Conservation (phyloP, 2,329 filamentous ascomycete genomes). For the Beauveria asiatica region DNA sequence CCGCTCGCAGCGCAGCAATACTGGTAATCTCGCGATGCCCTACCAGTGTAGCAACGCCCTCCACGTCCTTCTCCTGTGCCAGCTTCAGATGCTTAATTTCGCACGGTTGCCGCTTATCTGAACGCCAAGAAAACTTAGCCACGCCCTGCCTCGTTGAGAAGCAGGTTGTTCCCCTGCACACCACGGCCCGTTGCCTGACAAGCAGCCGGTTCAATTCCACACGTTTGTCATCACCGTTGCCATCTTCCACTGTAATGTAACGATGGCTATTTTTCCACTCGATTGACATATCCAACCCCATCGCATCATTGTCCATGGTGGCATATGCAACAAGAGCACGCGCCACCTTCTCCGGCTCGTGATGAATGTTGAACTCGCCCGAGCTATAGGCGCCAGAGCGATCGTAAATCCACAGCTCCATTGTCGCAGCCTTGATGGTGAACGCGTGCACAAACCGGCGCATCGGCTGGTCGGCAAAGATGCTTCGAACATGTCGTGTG, state of each 20-base stretch:
- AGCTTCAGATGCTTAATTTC: slow-evolving; percentile 1
- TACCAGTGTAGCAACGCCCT: slow-evolving; percentile 7
- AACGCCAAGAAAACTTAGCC: slow-evolving; percentile 10
- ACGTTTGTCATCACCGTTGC: neutral
- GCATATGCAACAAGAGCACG: slow-evolving; percentile 14
- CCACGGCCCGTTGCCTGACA: slow-evolving; percentile 11
- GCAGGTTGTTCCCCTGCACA: slow-evolving; percentile 16
- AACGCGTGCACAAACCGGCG: slow-evolving; percentile 15
- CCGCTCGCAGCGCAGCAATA: neutral
- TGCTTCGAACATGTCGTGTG: slow-evolving; percentile 13
- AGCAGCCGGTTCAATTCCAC: slow-evolving; percentile 12
- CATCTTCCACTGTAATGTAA: slow-evolving; percentile 1
- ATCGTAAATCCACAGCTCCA: slow-evolving; percentile 12
- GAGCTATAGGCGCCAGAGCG: slow-evolving; percentile 13
- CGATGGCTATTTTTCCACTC: neutral
- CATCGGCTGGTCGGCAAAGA: slow-evolving; percentile 16
- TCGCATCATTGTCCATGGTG: slow-evolving; percentile 14
- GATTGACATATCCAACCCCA: slow-evolving; percentile 13
- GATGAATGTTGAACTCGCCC: slow-evolving; percentile 13
- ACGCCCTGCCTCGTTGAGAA: slow-evolving; percentile 3
- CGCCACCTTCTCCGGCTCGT: slow-evolving; percentile 8
- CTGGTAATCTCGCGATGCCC: slow-evolving; percentile 4
- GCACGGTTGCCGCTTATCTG: neutral
- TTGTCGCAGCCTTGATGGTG: slow-evolving; percentile 3
- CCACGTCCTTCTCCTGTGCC: slow-evolving; percentile 1